Evolutionary conservation across 495 filamentous ascomycete species (phyloP).

Genomic region (Terfezia boudieri): DNA sequence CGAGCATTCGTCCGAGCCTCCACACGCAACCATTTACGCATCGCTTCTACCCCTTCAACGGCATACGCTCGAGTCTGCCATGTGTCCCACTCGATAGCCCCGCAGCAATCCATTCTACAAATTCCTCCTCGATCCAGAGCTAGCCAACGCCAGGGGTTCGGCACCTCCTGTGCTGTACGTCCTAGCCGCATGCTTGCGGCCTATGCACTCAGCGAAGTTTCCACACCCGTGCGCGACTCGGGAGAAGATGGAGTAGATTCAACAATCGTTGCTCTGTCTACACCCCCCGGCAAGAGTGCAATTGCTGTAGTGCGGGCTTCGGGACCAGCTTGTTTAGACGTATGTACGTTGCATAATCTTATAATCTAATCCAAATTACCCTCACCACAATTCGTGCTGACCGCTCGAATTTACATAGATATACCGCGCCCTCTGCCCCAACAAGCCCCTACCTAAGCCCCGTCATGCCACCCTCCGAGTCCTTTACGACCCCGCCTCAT

Average conservation of each 20-base stretch:
- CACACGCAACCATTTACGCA: no score
- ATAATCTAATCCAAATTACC: conserved; percentile 4
- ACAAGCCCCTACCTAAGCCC: conserved; percentile 37
- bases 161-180: no score
- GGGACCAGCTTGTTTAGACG: conserved; percentile 48
- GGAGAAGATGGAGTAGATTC: not conserved
- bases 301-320: conserved; percentile 85
- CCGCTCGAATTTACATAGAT: conserved; percentile 25
- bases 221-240: no score
- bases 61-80: no score
- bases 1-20: no score
- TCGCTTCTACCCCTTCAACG: no score
- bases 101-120: no score
- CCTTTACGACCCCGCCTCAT: conserved; percentile 38
- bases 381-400: conserved; percentile 1
- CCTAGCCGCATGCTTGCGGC: no score
- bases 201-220: no score
- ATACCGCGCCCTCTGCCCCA: conserved; percentile 53
- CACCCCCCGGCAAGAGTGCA: conserved; percentile 62
- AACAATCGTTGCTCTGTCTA: conserved; percentile 87
- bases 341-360: conserved; percentile 21
- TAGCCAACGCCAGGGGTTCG: no score
- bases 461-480: conserved; percentile 58
- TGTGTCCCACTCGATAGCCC: no score
- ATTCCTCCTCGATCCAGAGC: no score